Evolutionary conservation across 2,329 filamentous ascomycete genomes (phyloP), one percentile per base, ranked within the genome.

Genomic region (Colletotrichum plurivorum): DNA sequence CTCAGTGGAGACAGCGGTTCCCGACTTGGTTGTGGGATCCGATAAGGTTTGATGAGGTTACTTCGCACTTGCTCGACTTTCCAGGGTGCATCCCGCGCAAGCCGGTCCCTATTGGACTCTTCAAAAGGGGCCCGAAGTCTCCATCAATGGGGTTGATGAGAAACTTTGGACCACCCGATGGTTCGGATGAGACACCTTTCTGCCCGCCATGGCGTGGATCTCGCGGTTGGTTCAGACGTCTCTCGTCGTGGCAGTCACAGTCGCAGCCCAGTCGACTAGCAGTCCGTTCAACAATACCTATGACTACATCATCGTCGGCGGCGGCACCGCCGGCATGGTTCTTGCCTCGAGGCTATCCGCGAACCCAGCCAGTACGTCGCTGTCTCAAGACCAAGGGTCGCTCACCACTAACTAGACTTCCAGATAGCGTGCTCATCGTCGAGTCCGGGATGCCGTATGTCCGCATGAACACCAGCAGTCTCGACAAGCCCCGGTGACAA

Each of bases 301-400:
- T 66, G 76, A 78, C 72, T 78, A 78, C 62, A 67, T 78, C 18
- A 71, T 78, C 22, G 73, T 75, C n/a, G 78, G 78, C 16, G 78
- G 73, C 20, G 78, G 78, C 22, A 79, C 77, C 0, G 73, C 75
- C 8, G 78, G 78, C 4, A 70, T 79, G 52, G 78, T 78, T 3
- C 73, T 80, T 10, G 78, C 78, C 15, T 76, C 78, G 41, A 77
- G 78, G 39, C 69, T 80, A 6, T 53, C 63, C 18, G 52, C 15
- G 7, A 39, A 55, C 31, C 1, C 16, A 13, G 31, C 41, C 8
- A 45, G 64, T 66, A 51, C 13, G 22, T 25, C 7, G 5, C 6
- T 13, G 2, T 4, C 27, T 45, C 4, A 48, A 6, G 12, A 20
- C 6, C 25, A 27, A 39, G 22, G 12, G 7, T 51, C 22, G 15